Base-by-base conservation (phyloP, 257 asterid species). In the Forsythia suspensa region DNA sequence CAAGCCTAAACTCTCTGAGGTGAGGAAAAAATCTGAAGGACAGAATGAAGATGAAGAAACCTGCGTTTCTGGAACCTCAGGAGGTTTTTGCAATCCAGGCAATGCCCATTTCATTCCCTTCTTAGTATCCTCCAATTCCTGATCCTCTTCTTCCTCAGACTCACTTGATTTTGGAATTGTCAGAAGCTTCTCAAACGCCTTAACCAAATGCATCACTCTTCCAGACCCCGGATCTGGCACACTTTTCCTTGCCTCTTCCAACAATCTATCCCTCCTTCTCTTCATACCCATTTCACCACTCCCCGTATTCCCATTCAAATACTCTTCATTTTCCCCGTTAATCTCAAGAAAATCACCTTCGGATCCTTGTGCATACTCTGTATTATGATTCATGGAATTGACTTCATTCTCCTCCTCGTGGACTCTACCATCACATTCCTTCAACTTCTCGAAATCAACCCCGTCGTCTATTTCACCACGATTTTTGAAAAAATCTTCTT, bases 1-100 rank as follows among this genome's bases (percentile, higher is more conserved):
- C 82, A 91, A 89, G 24, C 97, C 95, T 81, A 95, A 91, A 79
- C 90, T 89, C 89, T 90, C 96, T 0, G 94, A 85, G 36, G 97
- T 89, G 59, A 90, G 92, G 80, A 81, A 76, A 68, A 90, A 86
- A 72, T 92, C 93, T 0, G 96, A 88, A 39, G 97, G 98, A 75
- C 93, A 88, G 76, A 94, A 93, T 6, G 90, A 87, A 48, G 97
- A 88, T 41, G 89, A 78, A 11, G 92, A 87, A 41, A 86, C 85
- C 79, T 80, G 88, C 1, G 80, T 80, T 81, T 92, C 92, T 4
- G 71, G 71, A 77, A 65, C 80, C 75, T 78, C 55, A 10, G 84
- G 69, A 63, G 71, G 82, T n/a, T 84, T 73, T 76, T 81, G 92
- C 75, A 92, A 70, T 70, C 95, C 93, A 29, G 91, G 91, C 82